phyloP scores from a whole-genome alignment of 106 monocot species.

The Allium cepa region DNA sequence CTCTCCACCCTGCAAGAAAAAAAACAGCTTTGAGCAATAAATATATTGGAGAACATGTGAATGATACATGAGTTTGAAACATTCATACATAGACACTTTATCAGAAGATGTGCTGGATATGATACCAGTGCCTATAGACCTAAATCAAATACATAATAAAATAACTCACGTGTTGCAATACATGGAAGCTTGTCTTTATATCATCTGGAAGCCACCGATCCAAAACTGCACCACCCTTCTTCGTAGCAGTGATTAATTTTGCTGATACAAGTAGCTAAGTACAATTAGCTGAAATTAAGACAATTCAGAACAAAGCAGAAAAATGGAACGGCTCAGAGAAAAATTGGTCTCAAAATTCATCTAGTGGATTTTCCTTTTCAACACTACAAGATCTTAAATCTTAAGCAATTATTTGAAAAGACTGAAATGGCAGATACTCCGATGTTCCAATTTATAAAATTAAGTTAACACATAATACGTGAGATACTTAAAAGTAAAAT shows the following conservation, averaged over 20 bases:
- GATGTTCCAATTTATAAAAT: too few species aligned
- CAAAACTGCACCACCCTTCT: conserved; percentile 64
- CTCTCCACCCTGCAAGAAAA: conserved; percentile 50
- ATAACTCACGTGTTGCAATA: conserved; percentile 48
- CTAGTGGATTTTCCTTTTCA: background rate
- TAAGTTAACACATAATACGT: too few species aligned
- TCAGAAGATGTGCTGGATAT: background rate
- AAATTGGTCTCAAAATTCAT: too few species aligned
- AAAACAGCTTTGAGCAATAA: background rate
- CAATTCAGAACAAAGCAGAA: too few species aligned
- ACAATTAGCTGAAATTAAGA: too few species aligned
- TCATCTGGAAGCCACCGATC: conserved; percentile 72
- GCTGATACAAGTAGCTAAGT: too few species aligned
- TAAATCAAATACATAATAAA: background rate
- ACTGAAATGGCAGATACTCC: too few species aligned
- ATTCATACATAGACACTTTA: too few species aligned
- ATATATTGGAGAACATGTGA: too few species aligned
- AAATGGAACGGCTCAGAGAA: too few species aligned
- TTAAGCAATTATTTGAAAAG: background rate
- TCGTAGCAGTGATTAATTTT: conserved; percentile 69
- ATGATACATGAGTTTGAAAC: too few species aligned
- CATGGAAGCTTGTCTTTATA: conserved; percentile 71
- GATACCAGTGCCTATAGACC: background rate
- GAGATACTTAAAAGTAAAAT: too few species aligned
- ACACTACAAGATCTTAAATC: background rate